phyloP scores from a whole-genome alignment of 2,329 filamentous ascomycete species.

The Trichoderma oligosporum region DNA sequence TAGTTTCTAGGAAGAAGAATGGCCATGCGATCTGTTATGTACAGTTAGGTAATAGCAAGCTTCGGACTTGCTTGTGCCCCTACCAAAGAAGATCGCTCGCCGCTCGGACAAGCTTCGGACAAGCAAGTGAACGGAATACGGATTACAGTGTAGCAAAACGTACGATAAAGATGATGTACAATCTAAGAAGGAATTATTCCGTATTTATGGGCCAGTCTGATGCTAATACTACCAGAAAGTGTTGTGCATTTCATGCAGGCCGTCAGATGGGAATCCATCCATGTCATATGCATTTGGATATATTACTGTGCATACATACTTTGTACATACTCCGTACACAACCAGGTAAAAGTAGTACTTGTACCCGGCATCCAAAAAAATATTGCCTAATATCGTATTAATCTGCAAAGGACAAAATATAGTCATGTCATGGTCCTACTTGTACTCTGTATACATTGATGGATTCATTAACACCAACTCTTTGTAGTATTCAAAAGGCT shows the following conservation, averaged over 20 bases:
- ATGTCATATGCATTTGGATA: conserved; percentile 1
- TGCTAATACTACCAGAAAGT: neutral
- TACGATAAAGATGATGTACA: neutral
- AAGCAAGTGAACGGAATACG: neutral
- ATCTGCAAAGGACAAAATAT: no score
- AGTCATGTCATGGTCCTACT: no score
- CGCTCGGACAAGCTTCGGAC: neutral
- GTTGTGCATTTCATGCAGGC: neutral
- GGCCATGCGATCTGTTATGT: neutral
- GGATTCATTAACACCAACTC: no score
- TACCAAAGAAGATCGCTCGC: conserved; percentile 5
- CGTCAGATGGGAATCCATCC: neutral
- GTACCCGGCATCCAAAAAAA: neutral
- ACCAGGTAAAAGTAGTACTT: no score
- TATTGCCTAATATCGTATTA: no score
- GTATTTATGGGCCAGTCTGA: neutral
- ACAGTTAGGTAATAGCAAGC: no score
- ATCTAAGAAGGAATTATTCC: neutral
- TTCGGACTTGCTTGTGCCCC: conserved; percentile 1
- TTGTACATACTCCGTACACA: no score
- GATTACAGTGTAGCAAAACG: neutral
- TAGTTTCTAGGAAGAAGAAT: neutral
- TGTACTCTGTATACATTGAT: no score
- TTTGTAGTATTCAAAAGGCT: neutral
- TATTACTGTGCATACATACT: neutral